Percentiles rank a stretch among this genome's conserved stretches.
These are phyloP conservation scores for Fusarium devonianum DNA, from an alignment of 2,329 filamentous ascomycete species.

Conservation along the genomic window DNA sequence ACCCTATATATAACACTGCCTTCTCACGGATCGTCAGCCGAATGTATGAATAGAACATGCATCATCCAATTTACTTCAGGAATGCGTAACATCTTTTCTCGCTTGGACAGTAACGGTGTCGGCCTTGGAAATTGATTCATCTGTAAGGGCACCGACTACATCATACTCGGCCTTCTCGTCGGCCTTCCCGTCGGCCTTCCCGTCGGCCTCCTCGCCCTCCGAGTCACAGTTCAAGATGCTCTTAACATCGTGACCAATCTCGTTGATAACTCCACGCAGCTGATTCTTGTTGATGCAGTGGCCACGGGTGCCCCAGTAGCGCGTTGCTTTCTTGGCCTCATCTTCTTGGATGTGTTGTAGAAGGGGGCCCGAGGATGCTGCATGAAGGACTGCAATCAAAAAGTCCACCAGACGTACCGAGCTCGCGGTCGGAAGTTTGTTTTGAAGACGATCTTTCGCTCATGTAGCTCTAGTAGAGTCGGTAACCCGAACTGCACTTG, in stretches of 20 bases:
- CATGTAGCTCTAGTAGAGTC: neutral
- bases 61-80: too few species aligned
- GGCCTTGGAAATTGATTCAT: too few species aligned
- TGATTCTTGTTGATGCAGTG: constrained; percentile 5
- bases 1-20: too few species aligned
- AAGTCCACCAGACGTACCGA: constrained; percentile 12
- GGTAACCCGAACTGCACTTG: neutral
- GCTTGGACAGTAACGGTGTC: too few species aligned
- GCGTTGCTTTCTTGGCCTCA: neutral
- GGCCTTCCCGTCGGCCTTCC: too few species aligned
- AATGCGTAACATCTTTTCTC: too few species aligned
- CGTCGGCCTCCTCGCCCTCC: too few species aligned
- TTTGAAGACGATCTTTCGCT: constrained; percentile 3
- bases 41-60: too few species aligned
- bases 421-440: constrained; percentile 5
- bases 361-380: neutral
- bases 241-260: constrained; percentile 6
- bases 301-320: constrained; percentile 2
- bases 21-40: too few species aligned
- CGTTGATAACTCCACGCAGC: constrained; percentile 4
- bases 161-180: too few species aligned
- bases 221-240: neutral
- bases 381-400: neutral
- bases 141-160: too few species aligned
- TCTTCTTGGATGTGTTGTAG: neutral